These are phyloP conservation scores for Ustilago loliicola DNA, from an alignment of 1,284 basidiomycete genomes.

Conservation along the genomic window DNA sequence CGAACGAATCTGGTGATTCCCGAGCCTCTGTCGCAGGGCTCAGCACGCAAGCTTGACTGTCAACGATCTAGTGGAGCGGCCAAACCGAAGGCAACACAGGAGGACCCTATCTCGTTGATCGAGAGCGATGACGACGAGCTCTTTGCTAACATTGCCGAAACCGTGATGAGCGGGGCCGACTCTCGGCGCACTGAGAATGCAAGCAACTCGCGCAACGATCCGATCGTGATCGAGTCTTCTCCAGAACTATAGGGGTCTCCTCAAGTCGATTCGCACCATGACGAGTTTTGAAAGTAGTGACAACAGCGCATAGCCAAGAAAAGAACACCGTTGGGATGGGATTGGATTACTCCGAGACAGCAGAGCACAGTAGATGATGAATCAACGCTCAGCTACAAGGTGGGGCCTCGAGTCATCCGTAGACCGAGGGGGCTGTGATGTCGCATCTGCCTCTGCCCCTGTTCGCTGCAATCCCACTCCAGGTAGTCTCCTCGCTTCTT, in stretches of 20 bases:
- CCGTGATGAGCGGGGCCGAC: background rate
- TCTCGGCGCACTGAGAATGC: background rate
- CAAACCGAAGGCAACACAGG: constrained; percentile 11
- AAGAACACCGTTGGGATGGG: background rate
- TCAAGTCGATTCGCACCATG: background rate
- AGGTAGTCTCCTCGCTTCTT: constrained; percentile 47
- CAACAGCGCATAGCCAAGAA: background rate
- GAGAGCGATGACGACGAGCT: constrained; percentile 49
- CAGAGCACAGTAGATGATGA: background rate
- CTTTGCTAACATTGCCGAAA: constrained; percentile 13
- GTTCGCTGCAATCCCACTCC: constrained; percentile 33
- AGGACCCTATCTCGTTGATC: constrained; percentile 27
- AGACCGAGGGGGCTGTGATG: background rate
- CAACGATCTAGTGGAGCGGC: constrained; percentile 8
- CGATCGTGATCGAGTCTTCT: constrained; percentile 50
- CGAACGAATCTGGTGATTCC: constrained; percentile 8
- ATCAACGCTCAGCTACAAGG: constrained; percentile 17
- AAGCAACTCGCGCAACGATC: constrained; percentile 19
- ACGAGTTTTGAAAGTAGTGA: background rate
- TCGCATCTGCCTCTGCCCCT: background rate
- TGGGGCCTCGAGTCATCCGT: background rate
- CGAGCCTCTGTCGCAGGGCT: constrained; percentile 21
- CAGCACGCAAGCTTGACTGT: constrained; percentile 6
- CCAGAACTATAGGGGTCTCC: constrained; percentile 26
- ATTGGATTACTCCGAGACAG: too few relatives aligned